Base-by-base conservation (phyloP, 2,329 filamentous ascomycete genomes). In the Didymella pomorum region DNA sequence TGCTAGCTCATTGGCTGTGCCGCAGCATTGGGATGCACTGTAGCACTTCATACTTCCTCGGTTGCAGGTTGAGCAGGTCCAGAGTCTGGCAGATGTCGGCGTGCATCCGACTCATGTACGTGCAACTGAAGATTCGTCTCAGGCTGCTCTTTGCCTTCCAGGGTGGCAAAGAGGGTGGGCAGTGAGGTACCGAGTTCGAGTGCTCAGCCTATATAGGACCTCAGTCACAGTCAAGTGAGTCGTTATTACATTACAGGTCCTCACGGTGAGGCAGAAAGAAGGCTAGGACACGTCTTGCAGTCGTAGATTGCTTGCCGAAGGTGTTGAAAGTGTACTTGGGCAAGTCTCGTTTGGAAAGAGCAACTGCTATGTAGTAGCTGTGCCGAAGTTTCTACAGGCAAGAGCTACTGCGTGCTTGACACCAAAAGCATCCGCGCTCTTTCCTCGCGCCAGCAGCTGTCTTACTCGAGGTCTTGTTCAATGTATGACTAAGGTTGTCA, bases 1-100 rank as follows among this genome's bases (percentile, higher is more conserved):
- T 44, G 45, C 45, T 50, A 35, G 45, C 21, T 50, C 20, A 51
- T 46, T 58, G 39, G 50, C 51, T 51, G 41, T 47, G 25, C 45
- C 45, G 25, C 16, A 28, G 14, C 21, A 21, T 16, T 46, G 42
- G 31, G 29, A 46, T 18, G 20, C 33, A 45, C 37, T 42, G n/a
- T 29, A 37, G 41, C 31, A 54, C 26, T 14, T 44, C 45, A 58
- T 33, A 50, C 39, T 33, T 12, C 23, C 4, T 16, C 11, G n/a
- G 44, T 53, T 23, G n/a, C 49, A 26, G 20, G 16, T 31, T 33
- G 14, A 33, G 42, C 33, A n/a, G n/a, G 45, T n/a, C 18, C 10
- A 45, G 9, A 28, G 23, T 25, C 23, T 35, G 56, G 31, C 31
- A 39, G 31, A 45, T 39, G 28, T 35, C 35, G 18, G 29, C 16